Percentiles rank a stretch among this genome's conserved stretches.
phyloP scores from a whole-genome alignment of 495 filamentous ascomycete genomes.

The Xylaria cubensis region DNA sequence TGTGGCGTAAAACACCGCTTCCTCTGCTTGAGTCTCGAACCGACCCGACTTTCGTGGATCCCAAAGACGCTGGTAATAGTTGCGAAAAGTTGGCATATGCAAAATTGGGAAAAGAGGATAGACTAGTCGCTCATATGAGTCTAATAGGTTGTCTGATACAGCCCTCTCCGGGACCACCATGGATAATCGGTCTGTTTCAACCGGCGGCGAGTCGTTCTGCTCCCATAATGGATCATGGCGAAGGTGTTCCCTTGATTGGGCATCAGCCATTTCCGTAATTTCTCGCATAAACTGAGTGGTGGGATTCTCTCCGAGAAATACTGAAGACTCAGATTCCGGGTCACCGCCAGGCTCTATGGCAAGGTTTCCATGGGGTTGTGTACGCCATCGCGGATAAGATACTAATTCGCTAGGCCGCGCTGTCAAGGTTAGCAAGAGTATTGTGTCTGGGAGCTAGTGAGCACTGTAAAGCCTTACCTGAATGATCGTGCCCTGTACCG shows the following conservation, averaged over 20 bases:
- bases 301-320: background rate
- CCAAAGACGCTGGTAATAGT: background rate
- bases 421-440: background rate
- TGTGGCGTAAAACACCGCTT: background rate
- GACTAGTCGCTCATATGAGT: constrained; percentile 3
- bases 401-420: background rate
- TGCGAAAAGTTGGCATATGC: background rate
- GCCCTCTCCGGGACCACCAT: constrained; percentile 4
- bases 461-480: background rate
- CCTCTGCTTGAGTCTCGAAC: background rate
- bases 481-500: background rate
- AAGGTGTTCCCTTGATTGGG: background rate
- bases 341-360: background rate
- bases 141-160: background rate
- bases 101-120: constrained; percentile 9
- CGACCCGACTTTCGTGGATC: background rate
- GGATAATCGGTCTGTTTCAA: background rate
- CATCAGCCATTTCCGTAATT: background rate
- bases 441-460: background rate
- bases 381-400: background rate
- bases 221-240: background rate
- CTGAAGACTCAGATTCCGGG: background rate
- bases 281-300: background rate
- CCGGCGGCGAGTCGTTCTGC: background rate
- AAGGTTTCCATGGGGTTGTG: background rate